Base-by-base conservation (phyloP, 1,284 basidiomycete genomes). In the Schizopora paradoxa region DNA sequence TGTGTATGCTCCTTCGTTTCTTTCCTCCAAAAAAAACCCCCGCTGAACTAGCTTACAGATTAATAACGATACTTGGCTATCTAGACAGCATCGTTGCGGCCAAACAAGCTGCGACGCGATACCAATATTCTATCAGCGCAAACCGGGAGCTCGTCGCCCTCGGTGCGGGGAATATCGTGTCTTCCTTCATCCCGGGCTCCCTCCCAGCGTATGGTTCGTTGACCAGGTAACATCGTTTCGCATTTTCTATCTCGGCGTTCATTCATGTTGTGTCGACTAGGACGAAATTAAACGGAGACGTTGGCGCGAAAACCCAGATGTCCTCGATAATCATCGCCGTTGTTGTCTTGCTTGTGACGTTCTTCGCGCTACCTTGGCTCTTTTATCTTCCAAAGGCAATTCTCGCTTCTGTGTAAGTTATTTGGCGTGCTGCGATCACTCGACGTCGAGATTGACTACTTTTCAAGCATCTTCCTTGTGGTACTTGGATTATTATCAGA, bases 91-190 rank as follows among this genome's bases (percentile, higher is more conserved):
- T 90, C 47, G 85, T 88, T 1, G 82, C 87, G 1, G 89, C 88
- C 1, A 92, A 95, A 58, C 90, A 94, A 60, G 91, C 87, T 52
- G 80, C 82, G 0, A 75, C 81, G 3, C 78, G 81, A 18, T 95
- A 84, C 58, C 86, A 88, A 2, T 85, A 96, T 61, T 77, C 85
- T 0, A 89, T 96, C 55, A 87, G 85, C 53, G 90, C 93, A 0
- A 96, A 96, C 60, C 80, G 93, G 28, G 93, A 97, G 61, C 71
- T 93, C 2, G 90, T 91, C 34, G 89, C 89, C 0, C 67, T 93
- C 14, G 83, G 90, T 37, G 80, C 84, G 10, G 79, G 81, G 4
- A 96, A 96, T 61, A 67, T 95, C 19, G 74, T 68, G 2, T 81
- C 73, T 0, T 86, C 88, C 1, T 84, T 92, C 56, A 67, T 95